Conservation (phyloP, 305 asterid genomes). For the Solanum hybrid region DNA sequence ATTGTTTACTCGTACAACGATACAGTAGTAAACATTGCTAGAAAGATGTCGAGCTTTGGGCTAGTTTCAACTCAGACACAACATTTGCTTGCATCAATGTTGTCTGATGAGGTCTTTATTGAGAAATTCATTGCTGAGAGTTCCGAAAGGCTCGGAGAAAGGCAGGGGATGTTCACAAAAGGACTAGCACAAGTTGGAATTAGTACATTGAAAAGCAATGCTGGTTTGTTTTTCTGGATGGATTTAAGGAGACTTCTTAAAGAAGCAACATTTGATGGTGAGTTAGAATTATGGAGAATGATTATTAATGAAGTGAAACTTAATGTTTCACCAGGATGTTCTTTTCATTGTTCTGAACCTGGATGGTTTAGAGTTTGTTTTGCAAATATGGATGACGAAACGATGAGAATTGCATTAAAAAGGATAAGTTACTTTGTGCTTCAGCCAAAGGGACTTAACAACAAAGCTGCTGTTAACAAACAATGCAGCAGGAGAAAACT, state of each 20-base stretch:
- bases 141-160: constrained; percentile 15
- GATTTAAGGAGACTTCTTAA: constrained; percentile 19
- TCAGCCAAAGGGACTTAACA: constrained; percentile 9
- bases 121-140: constrained; percentile 18
- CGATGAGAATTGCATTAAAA: constrained; percentile 11
- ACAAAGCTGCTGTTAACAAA: constrained; percentile 17
- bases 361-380: constrained; percentile 37
- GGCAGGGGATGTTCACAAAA: constrained; percentile 17
- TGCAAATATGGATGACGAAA: constrained; percentile 13
- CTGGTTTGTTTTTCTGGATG: constrained; percentile 27
- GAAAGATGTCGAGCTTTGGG: constrained; percentile 34
- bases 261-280: constrained; percentile 16
- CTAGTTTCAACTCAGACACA: constrained; percentile 30
- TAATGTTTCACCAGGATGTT: constrained; percentile 30
- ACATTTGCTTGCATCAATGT: constrained; percentile 23
- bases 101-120: constrained; percentile 16
- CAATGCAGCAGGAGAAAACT: constrained; percentile 45
- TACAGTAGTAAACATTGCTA: constrained; percentile 8
- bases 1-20: constrained; percentile 30
- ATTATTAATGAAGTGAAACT: constrained; percentile 28
- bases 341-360: constrained; percentile 29
- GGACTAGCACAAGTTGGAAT: constrained; percentile 26
- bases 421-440: constrained; percentile 49
- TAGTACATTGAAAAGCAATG: constrained; percentile 21
- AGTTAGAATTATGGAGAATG: constrained; percentile 23